These are phyloP conservation scores for Monosporozyma aerobia DNA, from an alignment of 805 yeast species.

Conservation along the genomic window DNA sequence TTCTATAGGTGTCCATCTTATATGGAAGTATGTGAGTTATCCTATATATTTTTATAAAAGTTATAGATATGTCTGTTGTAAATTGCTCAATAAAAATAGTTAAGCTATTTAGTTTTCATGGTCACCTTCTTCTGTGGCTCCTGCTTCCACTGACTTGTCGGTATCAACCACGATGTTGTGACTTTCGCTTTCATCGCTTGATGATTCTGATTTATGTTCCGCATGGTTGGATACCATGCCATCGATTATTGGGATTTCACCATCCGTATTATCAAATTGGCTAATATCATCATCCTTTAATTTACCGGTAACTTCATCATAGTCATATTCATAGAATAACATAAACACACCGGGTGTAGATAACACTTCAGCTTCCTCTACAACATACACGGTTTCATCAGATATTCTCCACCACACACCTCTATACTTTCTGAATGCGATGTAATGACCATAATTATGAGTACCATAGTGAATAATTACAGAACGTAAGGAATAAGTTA, in stretches of 20 bases:
- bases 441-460: constrained; percentile 95
- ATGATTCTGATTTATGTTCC: constrained; percentile 8
- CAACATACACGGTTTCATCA: constrained; percentile 79
- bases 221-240: constrained; percentile 15
- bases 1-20: not conserved
- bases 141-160: constrained; percentile 1
- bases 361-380: constrained; percentile 72
- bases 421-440: constrained; percentile 71
- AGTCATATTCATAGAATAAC: constrained; percentile 72
- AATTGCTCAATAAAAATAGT: too few species aligned
- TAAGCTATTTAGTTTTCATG: not conserved
- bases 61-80: not conserved
- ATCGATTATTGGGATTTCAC: constrained; percentile 9
- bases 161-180: not conserved
- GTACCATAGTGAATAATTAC: constrained; percentile 91
- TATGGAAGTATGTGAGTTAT: not conserved
- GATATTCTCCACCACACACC: constrained; percentile 94
- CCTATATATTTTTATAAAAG: not conserved
- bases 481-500: constrained; percentile 66
- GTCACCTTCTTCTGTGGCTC: not conserved
- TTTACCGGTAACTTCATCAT: constrained; percentile 26
- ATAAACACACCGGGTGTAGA: constrained; percentile 81
- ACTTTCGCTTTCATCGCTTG: not conserved
- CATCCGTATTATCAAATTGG: constrained; percentile 5
- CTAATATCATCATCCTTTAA: constrained; percentile 23